phyloP scores from a whole-genome alignment of 2,329 filamentous ascomycete species.

The Trichoderma lentiforme region DNA sequence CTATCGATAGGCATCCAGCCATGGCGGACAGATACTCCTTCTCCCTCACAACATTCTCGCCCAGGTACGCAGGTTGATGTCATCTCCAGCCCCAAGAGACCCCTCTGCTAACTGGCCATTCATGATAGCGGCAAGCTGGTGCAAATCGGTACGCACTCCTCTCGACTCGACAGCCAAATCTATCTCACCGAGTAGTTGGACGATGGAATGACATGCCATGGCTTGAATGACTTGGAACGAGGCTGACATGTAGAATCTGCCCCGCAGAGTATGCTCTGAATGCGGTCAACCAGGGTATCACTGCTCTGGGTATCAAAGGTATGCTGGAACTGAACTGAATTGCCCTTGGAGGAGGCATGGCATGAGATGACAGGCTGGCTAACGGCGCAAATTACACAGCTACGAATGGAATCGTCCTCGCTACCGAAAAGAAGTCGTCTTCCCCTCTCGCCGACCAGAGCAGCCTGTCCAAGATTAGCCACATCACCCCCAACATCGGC shows the following conservation, averaged over 20 bases:
- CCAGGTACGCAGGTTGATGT: slow-evolving; percentile 65
- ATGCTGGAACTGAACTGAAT: slow-evolving; percentile 26
- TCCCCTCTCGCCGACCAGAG: slow-evolving; percentile 93
- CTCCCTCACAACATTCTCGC: slow-evolving; percentile 98
- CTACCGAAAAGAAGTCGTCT: slow-evolving; percentile 98
- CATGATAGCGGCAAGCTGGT: slow-evolving; percentile 86
- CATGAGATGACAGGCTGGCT: not conserved
- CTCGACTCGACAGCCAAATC: not conserved
- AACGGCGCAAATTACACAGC: slow-evolving; percentile 50
- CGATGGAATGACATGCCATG: not conserved
- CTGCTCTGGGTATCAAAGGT: slow-evolving; percentile 98
- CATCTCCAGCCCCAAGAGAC: slow-evolving; percentile 13
- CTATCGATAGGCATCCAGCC: slow-evolving; percentile 30
- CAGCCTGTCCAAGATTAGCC: slow-evolving; percentile 94
- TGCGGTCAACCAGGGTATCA: slow-evolving; percentile 98
- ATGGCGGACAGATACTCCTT: slow-evolving; percentile 99
- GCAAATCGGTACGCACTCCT: slow-evolving; percentile 68
- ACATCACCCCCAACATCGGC: slow-evolving; percentile 98
- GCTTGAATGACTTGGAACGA: not conserved
- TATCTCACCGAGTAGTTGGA: not conserved
- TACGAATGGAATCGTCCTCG: slow-evolving; percentile 97
- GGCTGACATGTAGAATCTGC: slow-evolving; percentile 10
- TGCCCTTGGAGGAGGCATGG: not conserved
- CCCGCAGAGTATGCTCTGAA: slow-evolving; percentile 92
- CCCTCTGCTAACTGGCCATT: slow-evolving; percentile 33